Evolutionary conservation across 2,329 filamentous ascomycete genomes (phyloP), one percentile per base, ranked within the genome.

Genomic region (Botrytis aclada): DNA sequence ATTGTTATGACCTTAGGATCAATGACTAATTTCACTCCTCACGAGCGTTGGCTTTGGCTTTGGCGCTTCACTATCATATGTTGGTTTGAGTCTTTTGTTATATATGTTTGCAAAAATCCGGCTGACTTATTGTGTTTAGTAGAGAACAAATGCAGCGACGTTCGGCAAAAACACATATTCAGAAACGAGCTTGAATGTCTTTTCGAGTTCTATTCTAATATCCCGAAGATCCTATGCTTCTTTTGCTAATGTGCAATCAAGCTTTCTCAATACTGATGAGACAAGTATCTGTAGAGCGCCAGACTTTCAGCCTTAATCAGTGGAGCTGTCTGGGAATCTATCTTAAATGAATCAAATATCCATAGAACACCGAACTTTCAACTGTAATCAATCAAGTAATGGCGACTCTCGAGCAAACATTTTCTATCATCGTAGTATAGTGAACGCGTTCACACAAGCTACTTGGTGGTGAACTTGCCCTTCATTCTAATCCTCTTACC

Each of bases 401-500:
- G 34, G 41, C n/a, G 16, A 65, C 18, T 25, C 16, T n/a, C 25
- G 22, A 37, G 32, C 64, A 51, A 29, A 54, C 9, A n/a, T 29
- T 12, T 9, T 29, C 25, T 25, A 20, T 29, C 32, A 29, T 29
- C 18, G 3, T 18, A 67, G 34, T 56, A 29, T 14, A 56, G 34
- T 12, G 20, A 67, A 47, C 20, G 25, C 34, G 4, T 41, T 5
- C 34, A 67, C 45, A 32, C 47, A 41, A 56, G 12, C n/a, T 56
- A 56, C 18, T 41, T 41, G 12, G 45, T 39, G 65, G 67, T 70
- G 54, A 70, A 70, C 29, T 70, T 70, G 12, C 76, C 78, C 71
- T 75, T 79, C 65, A 72, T 76, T 51, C 80, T 75, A n/a, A 82
- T 77, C 43, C 66, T 74, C 69, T 72, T 74, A 22, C 80, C 80